These are phyloP conservation scores for Populus trichocarpa DNA, from an alignment of 441 rosid species.

Conservation along the genomic window DNA sequence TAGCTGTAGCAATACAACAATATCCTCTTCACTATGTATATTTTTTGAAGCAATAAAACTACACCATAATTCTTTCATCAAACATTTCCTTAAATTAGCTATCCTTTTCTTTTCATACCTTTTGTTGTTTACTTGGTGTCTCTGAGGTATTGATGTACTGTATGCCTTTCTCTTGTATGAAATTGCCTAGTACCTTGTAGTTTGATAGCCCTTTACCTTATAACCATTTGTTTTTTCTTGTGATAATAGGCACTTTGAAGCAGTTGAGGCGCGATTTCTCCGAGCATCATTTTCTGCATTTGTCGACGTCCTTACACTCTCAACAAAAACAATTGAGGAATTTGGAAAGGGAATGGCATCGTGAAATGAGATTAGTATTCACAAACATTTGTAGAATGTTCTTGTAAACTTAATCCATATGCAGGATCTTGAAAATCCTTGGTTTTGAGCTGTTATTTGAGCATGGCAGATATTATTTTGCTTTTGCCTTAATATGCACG, in stretches of 20 bases:
- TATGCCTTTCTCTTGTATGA: background rate
- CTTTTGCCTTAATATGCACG: background rate
- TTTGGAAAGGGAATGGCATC: constrained; percentile 43
- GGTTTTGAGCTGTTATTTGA: background rate
- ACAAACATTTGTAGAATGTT: background rate
- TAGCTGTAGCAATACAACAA: background rate
- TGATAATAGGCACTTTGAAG: constrained; percentile 69
- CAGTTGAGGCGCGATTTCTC: constrained; percentile 86
- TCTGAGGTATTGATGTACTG: background rate
- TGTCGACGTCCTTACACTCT: constrained; percentile 64
- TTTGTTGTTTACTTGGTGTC: background rate
- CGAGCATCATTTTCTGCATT: constrained; percentile 90
- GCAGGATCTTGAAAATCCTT: background rate
- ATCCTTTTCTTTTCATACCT: background rate
- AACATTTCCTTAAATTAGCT: background rate
- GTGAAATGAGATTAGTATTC: constrained; percentile 11
- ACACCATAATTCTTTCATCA: background rate
- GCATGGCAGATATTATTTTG: background rate
- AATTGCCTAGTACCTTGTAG: background rate
- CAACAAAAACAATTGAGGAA: constrained; percentile 81
- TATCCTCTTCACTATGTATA: background rate
- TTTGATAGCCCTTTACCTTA: background rate
- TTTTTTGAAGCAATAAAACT: background rate
- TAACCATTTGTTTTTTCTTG: background rate
- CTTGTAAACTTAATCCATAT: background rate